Evolutionary conservation across 2,329 filamentous ascomycete species (phyloP), one percentile per base, ranked within the genome.

Genomic region (Graphiopsis chlorocephala): DNA sequence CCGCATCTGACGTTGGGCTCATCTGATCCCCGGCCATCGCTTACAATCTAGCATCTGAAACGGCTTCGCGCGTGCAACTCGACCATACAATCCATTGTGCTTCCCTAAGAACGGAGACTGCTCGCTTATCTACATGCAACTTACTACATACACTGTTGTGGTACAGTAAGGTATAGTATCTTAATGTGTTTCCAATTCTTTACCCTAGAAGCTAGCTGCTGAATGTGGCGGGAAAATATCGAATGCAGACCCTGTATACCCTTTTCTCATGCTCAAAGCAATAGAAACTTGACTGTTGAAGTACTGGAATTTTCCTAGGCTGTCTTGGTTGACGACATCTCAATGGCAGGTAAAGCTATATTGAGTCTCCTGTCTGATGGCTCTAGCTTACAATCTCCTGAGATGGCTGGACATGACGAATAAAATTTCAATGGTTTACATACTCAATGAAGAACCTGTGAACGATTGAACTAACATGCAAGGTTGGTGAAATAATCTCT

Each of bases 21-120:
- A 45, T 33, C 55, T 58, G 23, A 58, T 25, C 55, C 38, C 55
- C 31, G 55, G 55, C 38, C 55, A 26, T 58, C 55, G 55, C 55
- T 58, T 58, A 35, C 55, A 58, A 38, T 45, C 31, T 45, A 35
- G 45, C 35, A 58, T 45, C 35, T 58, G 55, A 58, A 58, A 58
- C 55, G 55, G 20, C 35, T 58, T 26, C 35, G 31, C 55, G 29
- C 38, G 55, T 58, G 55, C 33, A 28, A 58, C 35, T 28, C 33
- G 33, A 45, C 29, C 55, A 28, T 38, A 28, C 33, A 45, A 45
- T 28, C 17, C 20, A 25, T 25, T 56, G 31, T 57, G 23, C 35
- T 35, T 58, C 55, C 55, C 29, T 11, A 35, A 45, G 20, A 57
- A 28, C 45, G 55, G 55, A 45, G 35, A 45, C 35, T 45, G 17